Evolutionary conservation across 345 rosid genomes (phyloP).

Genomic region (Arabidopsis suecica): DNA sequence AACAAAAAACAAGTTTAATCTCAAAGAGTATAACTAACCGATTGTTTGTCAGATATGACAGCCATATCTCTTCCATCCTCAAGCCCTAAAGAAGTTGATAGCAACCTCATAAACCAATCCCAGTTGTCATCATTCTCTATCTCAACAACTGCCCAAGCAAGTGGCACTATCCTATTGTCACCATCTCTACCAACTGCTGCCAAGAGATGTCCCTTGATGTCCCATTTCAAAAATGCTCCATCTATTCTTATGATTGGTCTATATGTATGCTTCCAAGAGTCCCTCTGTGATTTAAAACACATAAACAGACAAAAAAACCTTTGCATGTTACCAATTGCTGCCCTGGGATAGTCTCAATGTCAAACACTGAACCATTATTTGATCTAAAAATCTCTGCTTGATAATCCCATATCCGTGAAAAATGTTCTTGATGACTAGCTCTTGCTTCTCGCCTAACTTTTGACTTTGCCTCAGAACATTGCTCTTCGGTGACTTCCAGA

Average conservation of each 20-base stretch:
- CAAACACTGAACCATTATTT: not conserved
- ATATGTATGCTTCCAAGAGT: not conserved
- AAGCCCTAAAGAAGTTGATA: not conserved
- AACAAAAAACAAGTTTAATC: too few species aligned
- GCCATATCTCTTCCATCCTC: not conserved
- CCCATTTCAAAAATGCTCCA: not conserved
- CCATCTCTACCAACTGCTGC: not conserved
- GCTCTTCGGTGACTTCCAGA: not conserved
- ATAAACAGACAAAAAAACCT: not conserved
- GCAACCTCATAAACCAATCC: not conserved
- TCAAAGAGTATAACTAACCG: too few species aligned
- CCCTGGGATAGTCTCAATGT: not conserved
- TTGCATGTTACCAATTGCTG: not conserved
- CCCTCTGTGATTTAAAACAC: not conserved
- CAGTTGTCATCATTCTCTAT: not conserved
- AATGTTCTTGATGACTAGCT: not conserved
- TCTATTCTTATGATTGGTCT: not conserved
- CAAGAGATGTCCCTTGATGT: not conserved
- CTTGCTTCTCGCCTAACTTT: not conserved
- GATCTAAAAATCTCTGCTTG: not conserved
- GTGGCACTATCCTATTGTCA: not conserved
- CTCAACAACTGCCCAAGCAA: not conserved
- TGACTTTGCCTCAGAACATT: not conserved
- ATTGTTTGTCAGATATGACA: too few species aligned
- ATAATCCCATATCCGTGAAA: not conserved